Evolutionary conservation across 2,329 filamentous ascomycete genomes (phyloP).

Genomic region (Rhynchosporium secalis): DNA sequence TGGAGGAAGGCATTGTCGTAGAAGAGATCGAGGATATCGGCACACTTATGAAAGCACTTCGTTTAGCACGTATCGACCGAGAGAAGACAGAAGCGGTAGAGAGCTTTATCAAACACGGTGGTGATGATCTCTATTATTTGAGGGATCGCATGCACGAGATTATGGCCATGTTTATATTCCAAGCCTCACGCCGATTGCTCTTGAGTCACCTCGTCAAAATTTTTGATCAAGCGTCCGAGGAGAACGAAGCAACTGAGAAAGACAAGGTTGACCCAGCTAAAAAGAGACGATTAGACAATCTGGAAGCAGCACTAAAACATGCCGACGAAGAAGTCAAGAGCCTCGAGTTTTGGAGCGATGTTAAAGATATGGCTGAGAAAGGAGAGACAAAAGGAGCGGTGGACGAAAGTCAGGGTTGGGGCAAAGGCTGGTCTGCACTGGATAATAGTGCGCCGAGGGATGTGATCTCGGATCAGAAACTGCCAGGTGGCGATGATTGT

Average conservation of each 20-base stretch:
- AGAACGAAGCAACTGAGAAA: conserved; percentile 43
- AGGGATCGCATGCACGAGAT: conserved; percentile 75
- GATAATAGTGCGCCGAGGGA: conserved; percentile 38
- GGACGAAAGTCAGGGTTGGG: conserved; percentile 37
- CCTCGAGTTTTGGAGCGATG: conserved; percentile 86
- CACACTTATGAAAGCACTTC: conserved; percentile 66
- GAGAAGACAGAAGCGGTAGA: conserved; percentile 86
- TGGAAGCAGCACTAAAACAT: conserved; percentile 72
- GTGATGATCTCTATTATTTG: conserved; percentile 75
- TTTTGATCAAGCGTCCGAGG: conserved; percentile 54
- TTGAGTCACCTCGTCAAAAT: conserved; percentile 68
- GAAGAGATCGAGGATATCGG: conserved; percentile 60
- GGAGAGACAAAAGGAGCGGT: conserved; percentile 42
- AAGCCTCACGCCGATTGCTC: conserved; percentile 78
- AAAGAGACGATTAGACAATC: conserved; percentile 57
- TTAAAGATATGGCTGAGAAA: conserved; percentile 63
- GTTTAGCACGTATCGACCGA: conserved; percentile 74
- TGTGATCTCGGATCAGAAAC: conserved; percentile 32
- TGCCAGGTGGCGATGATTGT: conserved; percentile 28
- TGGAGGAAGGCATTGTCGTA: conserved; percentile 47
- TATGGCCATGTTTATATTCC: conserved; percentile 86
- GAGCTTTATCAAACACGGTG: conserved; percentile 76
- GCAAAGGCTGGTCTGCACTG: conserved; percentile 34
- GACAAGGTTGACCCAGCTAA: conserved; percentile 36
- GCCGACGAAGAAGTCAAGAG: conserved; percentile 79